Conservation (phyloP, 179 eudicot species). For the Pouteria campechiana region DNA sequence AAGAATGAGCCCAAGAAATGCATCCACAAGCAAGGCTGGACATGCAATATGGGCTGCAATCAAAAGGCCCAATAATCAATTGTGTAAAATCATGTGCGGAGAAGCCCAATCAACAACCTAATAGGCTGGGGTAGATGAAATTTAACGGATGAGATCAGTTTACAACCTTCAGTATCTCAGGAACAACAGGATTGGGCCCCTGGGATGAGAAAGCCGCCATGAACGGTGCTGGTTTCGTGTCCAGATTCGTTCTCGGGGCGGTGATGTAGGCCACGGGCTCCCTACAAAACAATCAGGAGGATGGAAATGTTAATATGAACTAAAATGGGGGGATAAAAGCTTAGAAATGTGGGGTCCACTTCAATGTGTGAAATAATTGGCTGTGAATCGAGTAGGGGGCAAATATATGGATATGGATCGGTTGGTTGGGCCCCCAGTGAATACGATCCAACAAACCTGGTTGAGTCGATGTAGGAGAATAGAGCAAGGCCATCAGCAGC, state of each 20-base stretch:
- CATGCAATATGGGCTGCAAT: too few species aligned
- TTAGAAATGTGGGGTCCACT: too few species aligned
- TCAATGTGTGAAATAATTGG: too few species aligned
- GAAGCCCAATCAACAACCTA: too few species aligned
- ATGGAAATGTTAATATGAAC: not conserved
- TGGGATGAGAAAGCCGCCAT: conserved; percentile 65
- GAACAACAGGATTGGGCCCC: conserved; percentile 53
- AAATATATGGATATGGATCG: too few species aligned
- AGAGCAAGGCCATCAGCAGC: conserved; percentile 35
- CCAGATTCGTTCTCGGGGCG: conserved; percentile 5
- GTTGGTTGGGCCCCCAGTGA: too few species aligned
- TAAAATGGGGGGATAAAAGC: not conserved
- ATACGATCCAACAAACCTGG: conserved; percentile 23
- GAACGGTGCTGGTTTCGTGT: conserved; percentile 46
- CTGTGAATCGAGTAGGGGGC: too few species aligned
- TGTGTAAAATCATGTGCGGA: too few species aligned
- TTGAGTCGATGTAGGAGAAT: conserved; percentile 35
- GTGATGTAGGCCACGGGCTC: conserved; percentile 31
- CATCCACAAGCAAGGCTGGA: too few species aligned
- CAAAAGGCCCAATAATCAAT: too few species aligned
- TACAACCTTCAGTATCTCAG: conserved; percentile 66
- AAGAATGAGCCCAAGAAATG: too few species aligned
- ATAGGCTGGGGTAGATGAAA: not conserved
- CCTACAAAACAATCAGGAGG: conserved; percentile 7
- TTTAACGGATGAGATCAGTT: not conserved